Percentiles rank a stretch among this genome's conserved stretches.
These are phyloP conservation scores for Neurospora sp. DNA, from an alignment of 495 filamentous ascomycete species.

Conservation along the genomic window DNA sequence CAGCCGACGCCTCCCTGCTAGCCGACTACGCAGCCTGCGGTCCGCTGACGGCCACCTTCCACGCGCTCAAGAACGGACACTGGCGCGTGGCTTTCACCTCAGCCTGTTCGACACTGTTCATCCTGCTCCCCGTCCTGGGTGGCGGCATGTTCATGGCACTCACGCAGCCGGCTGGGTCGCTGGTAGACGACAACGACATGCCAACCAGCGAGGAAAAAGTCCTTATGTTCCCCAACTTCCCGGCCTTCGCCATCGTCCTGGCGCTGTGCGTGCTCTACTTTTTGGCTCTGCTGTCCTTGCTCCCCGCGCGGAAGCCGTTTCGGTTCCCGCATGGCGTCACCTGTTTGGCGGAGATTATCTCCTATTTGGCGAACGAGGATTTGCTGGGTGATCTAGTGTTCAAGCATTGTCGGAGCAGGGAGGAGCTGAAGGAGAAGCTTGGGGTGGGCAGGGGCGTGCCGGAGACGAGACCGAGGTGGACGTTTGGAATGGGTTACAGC, in stretches of 20 bases:
- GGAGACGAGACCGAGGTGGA: constrained; percentile 28
- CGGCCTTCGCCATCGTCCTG: constrained; percentile 61
- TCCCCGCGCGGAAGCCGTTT: constrained; percentile 47
- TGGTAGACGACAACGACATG: not conserved
- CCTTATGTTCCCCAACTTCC: constrained; percentile 58
- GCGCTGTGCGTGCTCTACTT: constrained; percentile 57
- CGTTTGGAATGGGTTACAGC: constrained; percentile 20
- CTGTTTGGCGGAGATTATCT: constrained; percentile 66
- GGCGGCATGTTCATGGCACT: constrained; percentile 78
- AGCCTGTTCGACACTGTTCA: constrained; percentile 51
- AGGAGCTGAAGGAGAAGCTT: constrained; percentile 23
- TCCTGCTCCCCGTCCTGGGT: constrained; percentile 61
- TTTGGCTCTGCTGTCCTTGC: constrained; percentile 32
- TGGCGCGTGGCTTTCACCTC: constrained; percentile 62
- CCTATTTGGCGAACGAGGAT: constrained; percentile 60
- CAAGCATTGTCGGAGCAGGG: constrained; percentile 15
- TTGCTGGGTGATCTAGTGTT: constrained; percentile 61
- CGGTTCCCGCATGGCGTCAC: constrained; percentile 60
- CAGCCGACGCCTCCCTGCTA: constrained; percentile 59
- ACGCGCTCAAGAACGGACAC: constrained; percentile 55
- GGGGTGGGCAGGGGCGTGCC: constrained; percentile 22
- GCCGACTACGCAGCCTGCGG: constrained; percentile 59
- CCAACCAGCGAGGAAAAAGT: constrained; percentile 23
- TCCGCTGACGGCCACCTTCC: constrained; percentile 52
- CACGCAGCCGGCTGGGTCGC: constrained; percentile 35